Evolutionary conservation across 1,284 basidiomycete genomes (phyloP), one percentile per base, ranked within the genome.

Genomic region (Ganoderma lingzhi): DNA sequence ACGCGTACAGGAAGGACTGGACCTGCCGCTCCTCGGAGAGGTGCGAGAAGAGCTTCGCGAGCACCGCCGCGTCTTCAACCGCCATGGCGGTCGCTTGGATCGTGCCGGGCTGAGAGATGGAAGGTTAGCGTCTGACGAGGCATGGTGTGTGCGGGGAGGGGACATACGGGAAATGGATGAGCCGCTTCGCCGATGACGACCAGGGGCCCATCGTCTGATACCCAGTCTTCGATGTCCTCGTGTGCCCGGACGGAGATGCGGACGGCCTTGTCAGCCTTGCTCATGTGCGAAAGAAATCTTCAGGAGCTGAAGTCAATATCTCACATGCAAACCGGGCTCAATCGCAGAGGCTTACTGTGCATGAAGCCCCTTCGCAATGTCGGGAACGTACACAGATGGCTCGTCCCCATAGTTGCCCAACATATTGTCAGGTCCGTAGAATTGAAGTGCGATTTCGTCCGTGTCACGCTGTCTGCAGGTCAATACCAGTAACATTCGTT

Each of bases 21-120:
- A 90, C 87, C 70, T 90, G 88, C n/a, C 86, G 85, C 32, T 80
- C 74, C 2, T 78, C 75, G 44, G 78, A 79, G 3, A 91, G 78
- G 74, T 88, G 87, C 2, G 87, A 86, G 76, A 90, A 89, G 12
- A 91, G 79, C 66, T 84, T 86, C 17, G 83, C 89, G 10, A 91
- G 82, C 6, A 88, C 85, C 1, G 86, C 87, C 3, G 83, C 87
- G 68, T 90, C 89, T 77, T 91, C 83, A 78, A 56, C 83, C 72
- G 41, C 82, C 79, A 8, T 84, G 80, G 74, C 84, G 71, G 75
- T 80, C 80, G 76, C 84, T 81, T 71, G 83, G 83, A 56, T 75
- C 44, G 14, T 83, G 62, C 70, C 85, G 80, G n/a, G 76, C 78
- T 48, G 78, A 35, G 35, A 35, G 35, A 35, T 23, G 58, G 28